Conservation (phyloP, 2,329 filamentous ascomycete genomes). For the Cladobotryum mycophilum region DNA sequence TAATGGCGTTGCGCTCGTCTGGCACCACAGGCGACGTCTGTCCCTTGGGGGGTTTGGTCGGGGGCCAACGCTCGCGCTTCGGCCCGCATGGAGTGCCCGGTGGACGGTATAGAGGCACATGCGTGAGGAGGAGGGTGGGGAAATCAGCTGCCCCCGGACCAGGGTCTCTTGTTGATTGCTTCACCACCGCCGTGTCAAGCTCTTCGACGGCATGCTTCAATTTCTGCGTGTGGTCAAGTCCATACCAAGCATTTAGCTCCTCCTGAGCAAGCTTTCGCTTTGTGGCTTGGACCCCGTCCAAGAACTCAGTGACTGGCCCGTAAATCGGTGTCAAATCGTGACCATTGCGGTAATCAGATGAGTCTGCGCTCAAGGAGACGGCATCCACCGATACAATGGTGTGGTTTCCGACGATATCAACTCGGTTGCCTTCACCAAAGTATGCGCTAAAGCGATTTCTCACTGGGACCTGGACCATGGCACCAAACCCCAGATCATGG, state of each 20-base stretch:
- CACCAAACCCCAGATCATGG: conserved; percentile 88
- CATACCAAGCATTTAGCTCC: conserved; percentile 60
- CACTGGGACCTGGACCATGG: conserved; percentile 73
- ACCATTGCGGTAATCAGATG: conserved; percentile 43
- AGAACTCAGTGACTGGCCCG: conserved; percentile 68
- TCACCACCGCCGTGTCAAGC: conserved; percentile 37
- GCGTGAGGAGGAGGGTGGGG: conserved; percentile 82
- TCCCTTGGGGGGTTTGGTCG: conserved; percentile 54
- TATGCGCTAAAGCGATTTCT: conserved; percentile 78
- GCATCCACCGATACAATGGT: conserved; percentile 89
- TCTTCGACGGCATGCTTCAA: conserved; percentile 57
- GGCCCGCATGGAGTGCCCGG: conserved; percentile 84
- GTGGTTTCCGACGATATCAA: conserved; percentile 91
- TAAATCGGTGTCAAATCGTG: conserved; percentile 60
- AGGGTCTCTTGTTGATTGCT: conserved; percentile 28
- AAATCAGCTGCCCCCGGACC: conserved; percentile 53
- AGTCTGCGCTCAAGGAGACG: conserved; percentile 73
- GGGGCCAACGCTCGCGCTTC: conserved; percentile 75
- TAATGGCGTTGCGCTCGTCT: conserved; percentile 73
- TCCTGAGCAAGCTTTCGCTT: conserved; percentile 64
- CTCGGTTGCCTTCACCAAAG: conserved; percentile 85
- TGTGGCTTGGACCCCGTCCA: conserved; percentile 56
- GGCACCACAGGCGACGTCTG: conserved; percentile 46
- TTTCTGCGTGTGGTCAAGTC: conserved; percentile 47
- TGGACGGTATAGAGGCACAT: conserved; percentile 81